These are phyloP conservation scores for Penicillium hesseltinei DNA, from an alignment of 2,329 filamentous ascomycete genomes.

Conservation along the genomic window DNA sequence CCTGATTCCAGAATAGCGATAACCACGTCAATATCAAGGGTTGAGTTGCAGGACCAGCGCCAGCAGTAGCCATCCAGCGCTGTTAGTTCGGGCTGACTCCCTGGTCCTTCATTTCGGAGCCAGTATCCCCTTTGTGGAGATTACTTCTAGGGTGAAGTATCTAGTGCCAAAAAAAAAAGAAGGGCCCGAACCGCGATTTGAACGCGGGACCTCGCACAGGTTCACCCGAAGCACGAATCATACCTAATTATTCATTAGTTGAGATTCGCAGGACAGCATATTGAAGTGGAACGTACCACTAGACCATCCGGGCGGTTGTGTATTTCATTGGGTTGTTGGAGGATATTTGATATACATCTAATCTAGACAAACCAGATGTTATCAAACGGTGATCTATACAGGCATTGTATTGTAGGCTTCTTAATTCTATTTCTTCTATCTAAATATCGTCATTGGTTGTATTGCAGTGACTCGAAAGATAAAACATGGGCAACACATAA, in stretches of 20 bases:
- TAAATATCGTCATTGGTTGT: rapidly evolving
- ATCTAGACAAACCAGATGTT: neutral
- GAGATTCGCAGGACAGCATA: neutral
- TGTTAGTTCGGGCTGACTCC: neutral
- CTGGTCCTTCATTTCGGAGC: constrained; percentile 9
- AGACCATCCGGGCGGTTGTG: constrained; percentile 1
- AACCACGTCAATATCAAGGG: neutral
- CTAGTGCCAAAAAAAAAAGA: neutral
- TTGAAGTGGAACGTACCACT: neutral
- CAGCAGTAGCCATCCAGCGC: neutral
- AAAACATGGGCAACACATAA: neutral
- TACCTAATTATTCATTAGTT: neutral
- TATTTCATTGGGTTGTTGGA: neutral
- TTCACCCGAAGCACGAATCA: constrained; percentile 2
- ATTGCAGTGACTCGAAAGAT: neutral
- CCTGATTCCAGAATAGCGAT: neutral
- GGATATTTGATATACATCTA: rapidly evolving
- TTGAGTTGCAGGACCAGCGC: neutral
- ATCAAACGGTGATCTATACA: neutral
- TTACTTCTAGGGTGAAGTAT: neutral
- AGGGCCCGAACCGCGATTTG: constrained; percentile 2
- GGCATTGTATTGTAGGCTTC: neutral
- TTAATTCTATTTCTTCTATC: neutral
- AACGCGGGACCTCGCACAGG: constrained; percentile 3
- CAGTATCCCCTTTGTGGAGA: neutral